phyloP scores from a whole-genome alignment of 176 grass and related monocot species.

The Triticum dicoccoides region DNA sequence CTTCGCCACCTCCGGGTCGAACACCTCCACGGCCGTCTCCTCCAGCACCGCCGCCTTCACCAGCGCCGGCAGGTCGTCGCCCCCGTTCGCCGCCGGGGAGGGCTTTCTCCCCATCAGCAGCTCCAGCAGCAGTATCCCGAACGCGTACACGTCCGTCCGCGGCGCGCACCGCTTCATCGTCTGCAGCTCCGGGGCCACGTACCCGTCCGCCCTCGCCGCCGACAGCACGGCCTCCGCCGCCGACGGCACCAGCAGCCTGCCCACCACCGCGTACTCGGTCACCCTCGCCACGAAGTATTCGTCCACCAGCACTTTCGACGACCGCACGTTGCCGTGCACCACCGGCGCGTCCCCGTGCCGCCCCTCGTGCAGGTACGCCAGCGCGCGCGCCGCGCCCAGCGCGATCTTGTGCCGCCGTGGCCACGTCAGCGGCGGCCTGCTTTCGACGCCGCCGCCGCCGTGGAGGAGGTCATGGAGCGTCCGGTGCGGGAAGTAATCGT shows the following conservation, averaged over 20 bases:
- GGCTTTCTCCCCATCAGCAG: background rate
- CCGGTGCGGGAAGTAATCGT: background rate
- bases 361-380: background rate
- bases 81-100: conserved; percentile 13
- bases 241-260: conserved; percentile 13
- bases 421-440: background rate
- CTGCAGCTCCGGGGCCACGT: background rate
- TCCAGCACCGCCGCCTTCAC: conserved; percentile 48
- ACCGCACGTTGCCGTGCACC: background rate
- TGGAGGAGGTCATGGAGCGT: background rate
- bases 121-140: background rate
- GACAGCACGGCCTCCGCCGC: background rate
- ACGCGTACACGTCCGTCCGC: background rate
- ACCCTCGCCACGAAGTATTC: conserved; percentile 52
- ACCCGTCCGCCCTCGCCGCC: background rate
- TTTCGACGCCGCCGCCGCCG: too few relatives aligned
- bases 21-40: background rate
- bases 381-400: background rate
- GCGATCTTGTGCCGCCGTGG: background rate
- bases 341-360: background rate
- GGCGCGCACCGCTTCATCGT: background rate
- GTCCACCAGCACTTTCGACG: conserved; percentile 23
- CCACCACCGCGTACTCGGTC: conserved; percentile 46
- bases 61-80: conserved; percentile 38
- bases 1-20: background rate